These are phyloP conservation scores for Trichoderma sp. DNA, from an alignment of 2,329 filamentous ascomycete species.

Conservation along the genomic window DNA sequence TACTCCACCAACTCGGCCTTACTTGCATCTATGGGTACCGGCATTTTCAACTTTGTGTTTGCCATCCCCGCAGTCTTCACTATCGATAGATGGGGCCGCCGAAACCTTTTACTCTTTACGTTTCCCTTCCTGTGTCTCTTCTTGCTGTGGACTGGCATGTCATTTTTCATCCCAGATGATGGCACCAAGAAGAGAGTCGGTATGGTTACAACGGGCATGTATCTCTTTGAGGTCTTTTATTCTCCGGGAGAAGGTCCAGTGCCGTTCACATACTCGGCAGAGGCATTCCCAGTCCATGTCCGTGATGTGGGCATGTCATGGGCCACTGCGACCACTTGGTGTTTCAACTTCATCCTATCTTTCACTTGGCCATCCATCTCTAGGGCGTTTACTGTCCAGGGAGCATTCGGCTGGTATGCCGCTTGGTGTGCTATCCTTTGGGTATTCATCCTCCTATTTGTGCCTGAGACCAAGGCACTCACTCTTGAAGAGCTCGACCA, in stretches of 20 bases:
- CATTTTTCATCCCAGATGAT: conserved; percentile 32
- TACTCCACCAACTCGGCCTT: conserved; percentile 34
- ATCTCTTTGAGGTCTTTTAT: conserved; percentile 41
- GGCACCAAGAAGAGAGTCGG: conserved; percentile 30
- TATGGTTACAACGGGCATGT: conserved; percentile 39
- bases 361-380: conserved; percentile 39
- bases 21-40: conserved; percentile 37
- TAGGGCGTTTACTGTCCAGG: conserved; percentile 35
- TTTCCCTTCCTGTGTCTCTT: conserved; percentile 40
- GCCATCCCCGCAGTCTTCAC: conserved; percentile 38
- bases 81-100: conserved; percentile 31
- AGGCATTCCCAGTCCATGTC: conserved; percentile 42
- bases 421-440: conserved; percentile 49
- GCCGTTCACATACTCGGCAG: conserved; percentile 42
- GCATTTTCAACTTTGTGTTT: conserved; percentile 30
- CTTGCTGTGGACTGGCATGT: conserved; percentile 36
- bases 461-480: conserved; percentile 53
- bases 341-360: conserved; percentile 32
- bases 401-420: conserved; percentile 47
- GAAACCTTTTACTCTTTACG: conserved; percentile 32
- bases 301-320: conserved; percentile 43
- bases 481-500: conserved; percentile 54
- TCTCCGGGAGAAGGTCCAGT: conserved; percentile 41
- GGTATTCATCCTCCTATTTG: conserved; percentile 50
- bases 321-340: conserved; percentile 39